Evolutionary conservation across 2,329 filamentous ascomycete genomes (phyloP).

Genomic region (Ceratocystis lukuohia): DNA sequence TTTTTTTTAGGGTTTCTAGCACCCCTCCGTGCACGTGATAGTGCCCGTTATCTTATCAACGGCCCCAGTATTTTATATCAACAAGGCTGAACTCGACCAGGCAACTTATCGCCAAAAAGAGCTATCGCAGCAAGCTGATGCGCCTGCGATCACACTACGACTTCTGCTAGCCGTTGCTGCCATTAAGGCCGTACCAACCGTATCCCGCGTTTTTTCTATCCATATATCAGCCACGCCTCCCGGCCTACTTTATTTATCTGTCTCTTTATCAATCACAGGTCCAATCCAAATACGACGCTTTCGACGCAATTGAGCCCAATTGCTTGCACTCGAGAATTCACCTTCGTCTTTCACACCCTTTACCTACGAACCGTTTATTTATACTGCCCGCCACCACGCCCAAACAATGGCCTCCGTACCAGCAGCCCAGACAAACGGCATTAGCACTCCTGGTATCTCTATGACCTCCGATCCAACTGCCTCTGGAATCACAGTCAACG

Average conservation of each 20-base stretch:
- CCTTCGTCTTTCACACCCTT: background rate
- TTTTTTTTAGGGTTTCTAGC: background rate
- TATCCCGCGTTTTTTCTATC: background rate
- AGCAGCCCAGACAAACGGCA: conserved; percentile 39
- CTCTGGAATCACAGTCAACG: conserved; percentile 19
- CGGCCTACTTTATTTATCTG: background rate
- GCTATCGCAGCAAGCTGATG: conserved; percentile 5
- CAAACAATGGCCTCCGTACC: conserved; percentile 14
- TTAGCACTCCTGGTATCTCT: conserved; percentile 30
- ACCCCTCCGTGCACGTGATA: background rate
- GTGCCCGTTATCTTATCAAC: background rate
- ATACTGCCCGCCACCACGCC: background rate
- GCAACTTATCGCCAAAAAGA: background rate
- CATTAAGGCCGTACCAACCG: background rate
- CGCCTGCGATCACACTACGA: conserved; percentile 12
- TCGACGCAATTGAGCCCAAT: too few species aligned
- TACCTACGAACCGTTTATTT: background rate
- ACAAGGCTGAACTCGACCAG: background rate
- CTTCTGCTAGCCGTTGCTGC: background rate
- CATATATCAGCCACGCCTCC: background rate
- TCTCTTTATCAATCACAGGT: too few species aligned
- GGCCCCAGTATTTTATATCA: background rate
- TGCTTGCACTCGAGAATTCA: too few species aligned
- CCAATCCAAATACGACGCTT: too few species aligned
- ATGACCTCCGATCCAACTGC: background rate